These are phyloP conservation scores for Termitomyces sp. DNA, from an alignment of 768 basidiomycete genomes.

Conservation along the genomic window DNA sequence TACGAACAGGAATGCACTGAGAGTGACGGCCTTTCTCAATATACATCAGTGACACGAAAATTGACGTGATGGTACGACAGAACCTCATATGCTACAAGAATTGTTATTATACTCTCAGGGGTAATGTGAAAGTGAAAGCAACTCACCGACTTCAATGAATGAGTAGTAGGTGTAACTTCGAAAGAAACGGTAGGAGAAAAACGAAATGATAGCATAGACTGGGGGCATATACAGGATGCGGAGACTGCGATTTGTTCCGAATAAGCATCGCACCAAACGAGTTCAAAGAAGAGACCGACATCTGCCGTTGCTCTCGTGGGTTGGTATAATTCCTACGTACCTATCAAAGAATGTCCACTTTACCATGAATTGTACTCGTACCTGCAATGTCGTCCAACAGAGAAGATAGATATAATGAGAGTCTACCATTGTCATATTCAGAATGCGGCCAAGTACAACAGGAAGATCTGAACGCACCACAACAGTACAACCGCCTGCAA, in stretches of 20 bases:
- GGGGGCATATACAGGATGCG: constrained; percentile 85
- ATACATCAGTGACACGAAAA: background rate
- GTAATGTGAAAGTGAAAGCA: background rate
- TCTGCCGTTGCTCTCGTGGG: constrained; percentile 74
- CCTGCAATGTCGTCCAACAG: constrained; percentile 65
- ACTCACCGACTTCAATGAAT: constrained; percentile 42
- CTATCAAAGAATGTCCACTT: background rate
- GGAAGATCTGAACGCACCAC: constrained; percentile 35
- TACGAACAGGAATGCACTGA: constrained; percentile 84
- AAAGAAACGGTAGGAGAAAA: constrained; percentile 85
- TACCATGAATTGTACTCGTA: constrained; percentile 27
- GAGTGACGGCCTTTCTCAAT: constrained; percentile 60
- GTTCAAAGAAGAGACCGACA: constrained; percentile 43
- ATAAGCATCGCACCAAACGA: constrained; percentile 1
- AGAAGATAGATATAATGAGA: constrained; percentile 53
- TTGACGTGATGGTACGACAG: constrained; percentile 7
- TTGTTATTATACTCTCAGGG: constrained; percentile 1
- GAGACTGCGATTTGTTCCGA: constrained; percentile 39
- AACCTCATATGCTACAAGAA: constrained; percentile 63
- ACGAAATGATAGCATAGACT: constrained; percentile 79
- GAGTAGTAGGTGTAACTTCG: constrained; percentile 63
- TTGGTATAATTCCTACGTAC: constrained; percentile 66
- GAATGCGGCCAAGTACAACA: background rate
- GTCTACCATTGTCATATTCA: constrained; percentile 40
- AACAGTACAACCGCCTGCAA: constrained; percentile 60